Conservation (phyloP, 2,329 filamentous ascomycete species). For the Sordariomycetes sp. region DNA sequence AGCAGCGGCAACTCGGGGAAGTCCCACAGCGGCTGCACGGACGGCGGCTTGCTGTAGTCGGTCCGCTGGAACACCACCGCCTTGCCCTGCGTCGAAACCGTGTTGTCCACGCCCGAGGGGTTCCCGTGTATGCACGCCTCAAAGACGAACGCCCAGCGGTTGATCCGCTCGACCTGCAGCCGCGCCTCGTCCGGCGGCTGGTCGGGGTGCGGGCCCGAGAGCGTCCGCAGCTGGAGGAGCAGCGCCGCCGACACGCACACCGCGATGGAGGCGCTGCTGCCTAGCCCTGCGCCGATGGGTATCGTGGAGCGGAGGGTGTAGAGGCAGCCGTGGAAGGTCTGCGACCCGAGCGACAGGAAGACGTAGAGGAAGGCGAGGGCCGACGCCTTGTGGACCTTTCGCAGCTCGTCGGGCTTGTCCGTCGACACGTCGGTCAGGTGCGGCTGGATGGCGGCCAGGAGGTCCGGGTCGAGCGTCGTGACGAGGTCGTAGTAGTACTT, state of each 20-base stretch:
- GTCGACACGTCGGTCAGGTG: slow-evolving; percentile 61
- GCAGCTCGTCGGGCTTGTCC: slow-evolving; percentile 50
- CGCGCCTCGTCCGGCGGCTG: slow-evolving; percentile 81
- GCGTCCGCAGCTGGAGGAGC: slow-evolving; percentile 73
- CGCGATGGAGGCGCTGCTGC: slow-evolving; percentile 86
- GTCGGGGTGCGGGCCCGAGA: slow-evolving; percentile 84
- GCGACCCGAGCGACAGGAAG: slow-evolving; percentile 74
- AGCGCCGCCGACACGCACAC: slow-evolving; percentile 80
- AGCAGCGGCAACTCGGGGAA: slow-evolving; percentile 89
- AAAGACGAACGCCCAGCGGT: slow-evolving; percentile 92
- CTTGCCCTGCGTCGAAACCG: slow-evolving; percentile 84
- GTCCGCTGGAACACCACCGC: slow-evolving; percentile 80
- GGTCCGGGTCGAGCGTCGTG: slow-evolving; percentile 69
- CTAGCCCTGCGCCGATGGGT: slow-evolving; percentile 80
- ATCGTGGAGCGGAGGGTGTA: slow-evolving; percentile 92
- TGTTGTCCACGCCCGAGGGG: slow-evolving; percentile 94
- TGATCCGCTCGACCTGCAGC: slow-evolving; percentile 86
- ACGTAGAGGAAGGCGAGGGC: slow-evolving; percentile 85
- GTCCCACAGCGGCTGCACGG: slow-evolving; percentile 63
- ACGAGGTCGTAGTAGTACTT: slow-evolving; percentile 90
- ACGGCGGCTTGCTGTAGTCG: slow-evolving; percentile 65
- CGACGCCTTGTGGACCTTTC: slow-evolving; percentile 74
- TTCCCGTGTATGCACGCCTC: slow-evolving; percentile 98
- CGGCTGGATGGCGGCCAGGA: slow-evolving; percentile 69
- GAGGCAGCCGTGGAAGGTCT: slow-evolving; percentile 65